Evolutionary conservation across 2,329 filamentous ascomycete genomes (phyloP), one percentile per base, ranked within the genome.

Genomic region (Penicillium sclerotiorum): DNA sequence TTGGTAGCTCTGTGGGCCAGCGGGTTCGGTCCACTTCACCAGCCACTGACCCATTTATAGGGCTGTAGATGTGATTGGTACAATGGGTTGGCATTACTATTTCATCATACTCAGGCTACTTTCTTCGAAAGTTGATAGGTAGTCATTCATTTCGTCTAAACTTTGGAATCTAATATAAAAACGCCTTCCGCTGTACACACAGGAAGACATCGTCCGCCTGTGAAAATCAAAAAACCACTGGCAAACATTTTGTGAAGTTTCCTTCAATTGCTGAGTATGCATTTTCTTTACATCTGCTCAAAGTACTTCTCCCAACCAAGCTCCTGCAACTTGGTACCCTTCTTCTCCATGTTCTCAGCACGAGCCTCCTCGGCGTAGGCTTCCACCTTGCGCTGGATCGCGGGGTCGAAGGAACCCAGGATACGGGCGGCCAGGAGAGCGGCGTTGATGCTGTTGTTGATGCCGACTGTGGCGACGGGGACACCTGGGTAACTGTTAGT

Each of bases 391-490:
- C 63, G 62, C 55, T 73, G 72, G 39, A 76, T 63, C 25, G 57
- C 52, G 1, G 67, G 64, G 52, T 76, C 73, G 55, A 69, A 71
- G 3, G 80, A 70, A 3, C 85, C 86, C 3, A 91, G 68, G 27
- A 90, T 87, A 15, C 86, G 76, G 17, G 86, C 80, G 0, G 88
- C 87, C n/a, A 90, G 72, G 15, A 90, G 75, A 0, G 84, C 88
- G 0, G 88, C 88, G 61, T 91, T 92, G 47, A 87, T 87, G 20
- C 85, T 87, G 72, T 91, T 91, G 70, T 90, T 89, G 68, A 91
- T 90, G 9, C 84, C 88, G 3, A 92, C 87, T 0, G 87, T 90
- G 5, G 88, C 87, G 12, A 86, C 85, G 8, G 88, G 88, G 42
- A 86, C 81, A 11, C 88, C 88, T 61, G 12, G 2, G 18, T 2